Percentiles rank a stretch among this genome's conserved stretches.
These are phyloP conservation scores for Nicotiana knightiana DNA, from an alignment of 257 asterid genomes.

Conservation along the genomic window DNA sequence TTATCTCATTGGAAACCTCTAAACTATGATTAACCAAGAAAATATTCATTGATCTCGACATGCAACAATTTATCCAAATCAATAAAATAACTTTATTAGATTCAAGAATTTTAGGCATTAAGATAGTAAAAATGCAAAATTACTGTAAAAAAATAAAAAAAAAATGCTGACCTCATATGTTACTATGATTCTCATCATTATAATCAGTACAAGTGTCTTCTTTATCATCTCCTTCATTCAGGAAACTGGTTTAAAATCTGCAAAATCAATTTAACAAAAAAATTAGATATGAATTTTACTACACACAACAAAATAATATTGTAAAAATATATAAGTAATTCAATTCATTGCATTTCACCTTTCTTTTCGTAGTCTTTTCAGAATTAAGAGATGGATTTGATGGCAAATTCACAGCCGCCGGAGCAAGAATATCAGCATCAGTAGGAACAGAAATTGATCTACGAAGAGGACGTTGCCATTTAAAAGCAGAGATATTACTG, in stretches of 20 bases:
- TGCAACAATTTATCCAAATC: too few species aligned
- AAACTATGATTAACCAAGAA: too few species aligned
- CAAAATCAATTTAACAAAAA: neutral
- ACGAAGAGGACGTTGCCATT: neutral
- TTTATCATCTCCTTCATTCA: neutral
- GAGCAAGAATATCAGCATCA: neutral
- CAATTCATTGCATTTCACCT: neutral
- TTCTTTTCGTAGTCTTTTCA: neutral
- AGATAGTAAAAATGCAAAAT: too few species aligned
- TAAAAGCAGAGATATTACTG: neutral
- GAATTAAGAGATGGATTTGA: neutral
- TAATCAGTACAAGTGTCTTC: too few species aligned
- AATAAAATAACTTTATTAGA: too few species aligned
- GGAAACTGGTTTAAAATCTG: neutral
- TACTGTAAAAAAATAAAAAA: neutral
- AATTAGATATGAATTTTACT: neutral
- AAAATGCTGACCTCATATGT: neutral
- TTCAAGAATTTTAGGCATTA: too few species aligned
- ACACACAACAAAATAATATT: too few species aligned
- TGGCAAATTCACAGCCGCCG: neutral
- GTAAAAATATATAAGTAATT: too few species aligned
- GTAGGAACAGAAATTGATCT: slow-evolving; percentile 9
- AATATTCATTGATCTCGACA: too few species aligned
- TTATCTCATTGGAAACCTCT: neutral
- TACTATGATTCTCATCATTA: neutral